Evolutionary conservation across 1,284 basidiomycete species (phyloP), one percentile per base, ranked within the genome.

Genomic region (Ceratobasidium sp.): DNA sequence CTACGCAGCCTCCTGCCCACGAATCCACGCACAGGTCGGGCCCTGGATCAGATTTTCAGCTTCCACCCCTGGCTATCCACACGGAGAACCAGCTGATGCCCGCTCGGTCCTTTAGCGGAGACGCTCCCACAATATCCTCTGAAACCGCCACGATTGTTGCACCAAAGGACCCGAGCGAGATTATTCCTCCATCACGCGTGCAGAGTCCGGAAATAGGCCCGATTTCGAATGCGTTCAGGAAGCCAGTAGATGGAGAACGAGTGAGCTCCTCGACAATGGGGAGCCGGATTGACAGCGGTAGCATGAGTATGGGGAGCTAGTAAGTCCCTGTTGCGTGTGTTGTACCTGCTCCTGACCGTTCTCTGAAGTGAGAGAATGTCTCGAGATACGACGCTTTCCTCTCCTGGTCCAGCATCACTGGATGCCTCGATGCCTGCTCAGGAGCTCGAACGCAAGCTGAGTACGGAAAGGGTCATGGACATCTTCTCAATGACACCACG

Each of bases 401-500:
- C 87, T 12, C 77, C 83, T 35, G 85, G 83, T 69, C 80, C 82
- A 38, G 79, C 87, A 12, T 82, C 81, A 15, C 17, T 50, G n/a
- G 64, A 67, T 35, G 15, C 64, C 17, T 34, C 50, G 22, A 84
- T 86, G 76, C 84, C 91, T 2, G 79, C 93, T 40, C 78, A 84
- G 25, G 91, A 94, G 74, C 84, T 99, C 25, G 96, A 99, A 77
- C 81, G 85, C 35, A 85, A 92, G 32, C 84, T 99, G 49, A 86
- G 90, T 64, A 90, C 93, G 0, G 86, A 90, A 52, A 83, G 86
- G 32, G 93, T 93, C 3, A 80, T 98, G 35, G 96, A 99, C 78
- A 89, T 99, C 53, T 99, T 99, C 78, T 93, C 93, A 0, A 96
- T 99, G 95, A 86, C 87, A 74, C 91, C 92, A 3, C 96, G 96